Evolutionary conservation across 257 asterid genomes (phyloP).

Genomic region (Solanum arcanum): DNA sequence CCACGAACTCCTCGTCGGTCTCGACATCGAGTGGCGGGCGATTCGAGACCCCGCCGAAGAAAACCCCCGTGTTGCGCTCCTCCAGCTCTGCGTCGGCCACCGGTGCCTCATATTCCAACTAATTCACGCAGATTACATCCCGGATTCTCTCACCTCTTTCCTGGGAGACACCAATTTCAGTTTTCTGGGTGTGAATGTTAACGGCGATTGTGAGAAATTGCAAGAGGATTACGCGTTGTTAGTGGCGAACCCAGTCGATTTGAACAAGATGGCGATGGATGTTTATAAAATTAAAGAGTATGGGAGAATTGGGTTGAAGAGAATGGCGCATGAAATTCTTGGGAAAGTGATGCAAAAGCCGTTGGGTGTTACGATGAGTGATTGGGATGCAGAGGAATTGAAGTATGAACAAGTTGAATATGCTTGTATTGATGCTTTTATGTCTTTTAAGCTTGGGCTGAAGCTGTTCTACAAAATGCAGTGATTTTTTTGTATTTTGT

Average conservation of each 20-base stretch:
- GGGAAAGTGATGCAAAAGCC: conserved; percentile 26
- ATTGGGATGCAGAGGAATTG: conserved; percentile 32
- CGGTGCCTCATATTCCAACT: conserved; percentile 6
- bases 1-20: background rate
- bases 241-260: conserved; percentile 12
- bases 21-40: conserved; percentile 8
- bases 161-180: background rate
- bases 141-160: background rate
- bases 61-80: background rate
- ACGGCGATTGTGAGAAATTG: background rate
- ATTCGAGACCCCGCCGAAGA: background rate
- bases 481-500: no score
- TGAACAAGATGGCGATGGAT: conserved; percentile 30
- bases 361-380: conserved; percentile 27
- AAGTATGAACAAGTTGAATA: conserved; percentile 28
- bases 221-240: background rate
- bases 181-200: background rate
- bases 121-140: background rate
- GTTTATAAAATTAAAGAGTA: background rate
- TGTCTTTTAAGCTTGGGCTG: conserved; percentile 27
- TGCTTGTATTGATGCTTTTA: conserved; percentile 50
- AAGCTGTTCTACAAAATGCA: background rate
- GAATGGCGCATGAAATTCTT: conserved; percentile 23
- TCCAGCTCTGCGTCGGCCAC: conserved; percentile 3
- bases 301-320: conserved; percentile 30